Evolutionary conservation across 1,284 basidiomycete genomes (phyloP).

Genomic region (Ceratobasidium sp.): DNA sequence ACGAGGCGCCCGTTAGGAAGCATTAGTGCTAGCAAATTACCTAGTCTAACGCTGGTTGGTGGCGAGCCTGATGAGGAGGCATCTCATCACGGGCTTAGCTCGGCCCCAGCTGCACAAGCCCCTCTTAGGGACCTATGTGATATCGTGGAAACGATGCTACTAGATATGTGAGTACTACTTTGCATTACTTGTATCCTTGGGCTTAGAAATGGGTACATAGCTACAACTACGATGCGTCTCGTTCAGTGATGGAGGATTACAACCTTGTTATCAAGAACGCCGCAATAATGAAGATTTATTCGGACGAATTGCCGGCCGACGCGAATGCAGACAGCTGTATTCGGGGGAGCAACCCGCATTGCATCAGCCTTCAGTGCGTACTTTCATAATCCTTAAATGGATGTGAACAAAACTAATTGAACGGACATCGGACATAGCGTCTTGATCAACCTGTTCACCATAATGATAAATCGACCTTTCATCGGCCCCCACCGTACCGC

Average conservation of each 20-base stretch:
- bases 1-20: conserved; percentile 10
- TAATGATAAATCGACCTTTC: conserved; percentile 36
- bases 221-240: conserved; percentile 18
- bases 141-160: conserved; percentile 32
- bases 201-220: neutral
- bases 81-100: neutral
- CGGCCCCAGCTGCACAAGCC: neutral
- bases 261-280: conserved; percentile 23
- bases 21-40: conserved; percentile 13
- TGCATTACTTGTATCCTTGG: neutral
- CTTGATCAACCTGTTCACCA: conserved; percentile 32
- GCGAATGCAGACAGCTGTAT: neutral
- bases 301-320: conserved; percentile 5
- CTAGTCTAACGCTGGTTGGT: conserved; percentile 17
- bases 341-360: neutral
- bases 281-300: conserved; percentile 6
- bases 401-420: neutral
- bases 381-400: neutral
- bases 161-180: conserved; percentile 13
- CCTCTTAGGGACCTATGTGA: conserved; percentile 14
- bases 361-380: conserved; percentile 18
- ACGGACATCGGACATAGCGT: conserved; percentile 18
- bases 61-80: conserved; percentile 10
- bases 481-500: neutral
- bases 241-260: conserved; percentile 15